Base-by-base conservation (phyloP, 352 stramenopile genomes). In the Globisporangium cederbergense region DNA sequence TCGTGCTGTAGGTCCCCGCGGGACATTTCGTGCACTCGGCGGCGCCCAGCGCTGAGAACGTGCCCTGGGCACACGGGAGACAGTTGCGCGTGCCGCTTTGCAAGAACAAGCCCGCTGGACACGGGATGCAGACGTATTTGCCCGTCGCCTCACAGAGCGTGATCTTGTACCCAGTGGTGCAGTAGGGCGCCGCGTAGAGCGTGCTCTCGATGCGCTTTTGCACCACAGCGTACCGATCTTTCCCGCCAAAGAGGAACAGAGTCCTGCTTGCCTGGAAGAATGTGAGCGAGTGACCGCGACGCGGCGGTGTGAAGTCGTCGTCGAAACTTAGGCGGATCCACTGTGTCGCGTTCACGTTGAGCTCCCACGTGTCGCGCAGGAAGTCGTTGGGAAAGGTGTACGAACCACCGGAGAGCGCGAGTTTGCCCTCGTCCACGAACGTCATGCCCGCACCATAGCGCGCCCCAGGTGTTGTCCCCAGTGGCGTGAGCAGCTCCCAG, bases 341-440 rank as follows among this genome's bases (percentile, higher is more conserved):
- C 60, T 89, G 81, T 14, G 74, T 84, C 0, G 80, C 76, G 40
- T 87, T 88, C 62, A 86, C 62, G 20, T 91, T 88, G 50, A 89
- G 68, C 58, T 91, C 84, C 84, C 84, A 93, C 14, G 73, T 67
- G 45, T 93, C 84, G 36, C 71, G 76, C 4, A 93, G 70, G 52
- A 89, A 93, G 56, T 93, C 84, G 54, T 73, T 88, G 5, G 84
- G 84, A 59, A 93, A 93, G n/a, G 72, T 76, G 56, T 81, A 90
- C 14, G 84, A 93, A 11, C 84, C 84, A 4, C 82, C 84, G 7
- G 74, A 68, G 6, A 93, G 66, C 32, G 78, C 71, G 6, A 91
- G 47, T 57, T 83, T 86, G 13, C 82, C 81, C 58, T 88, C 73
- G 42, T 89, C 79, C 28, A 90, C 65, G 58, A 88, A 83, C 11